These are phyloP conservation scores for Solanum lycopersicoides DNA, from an alignment of 257 asterid genomes.

Conservation along the genomic window DNA sequence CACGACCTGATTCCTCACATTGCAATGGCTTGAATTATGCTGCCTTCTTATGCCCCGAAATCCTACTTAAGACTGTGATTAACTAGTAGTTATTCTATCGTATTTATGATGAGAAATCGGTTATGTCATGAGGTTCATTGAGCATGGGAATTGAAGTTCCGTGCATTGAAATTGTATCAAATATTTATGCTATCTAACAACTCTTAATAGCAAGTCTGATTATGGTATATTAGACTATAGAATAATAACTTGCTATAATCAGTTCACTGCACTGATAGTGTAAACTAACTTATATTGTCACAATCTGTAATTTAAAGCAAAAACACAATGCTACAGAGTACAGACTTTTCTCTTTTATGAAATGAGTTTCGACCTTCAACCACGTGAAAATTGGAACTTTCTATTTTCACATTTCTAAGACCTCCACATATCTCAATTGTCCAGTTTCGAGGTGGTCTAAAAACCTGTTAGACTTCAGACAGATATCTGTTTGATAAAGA, in stretches of 20 bases:
- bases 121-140: not conserved
- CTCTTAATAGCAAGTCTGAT: not conserved
- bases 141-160: not conserved
- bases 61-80: not conserved
- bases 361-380: not conserved
- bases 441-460: not conserved
- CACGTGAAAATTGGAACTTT: not conserved
- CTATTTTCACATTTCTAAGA: not conserved
- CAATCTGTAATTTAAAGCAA: not conserved
- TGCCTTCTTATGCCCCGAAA: not conserved
- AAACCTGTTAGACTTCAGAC: not conserved
- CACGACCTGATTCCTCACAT: not conserved
- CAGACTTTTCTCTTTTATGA: not conserved
- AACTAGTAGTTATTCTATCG: not conserved
- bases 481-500: not conserved
- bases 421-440: not conserved
- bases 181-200: not conserved
- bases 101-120: not conserved
- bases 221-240: not conserved
- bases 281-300: not conserved
- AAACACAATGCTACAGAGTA: not conserved
- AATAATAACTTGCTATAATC: not conserved
- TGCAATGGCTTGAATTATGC: not conserved
- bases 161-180: not conserved
- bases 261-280: not conserved